Conservation (phyloP, 768 basidiomycete genomes). For the Mycena albidolilacea region DNA sequence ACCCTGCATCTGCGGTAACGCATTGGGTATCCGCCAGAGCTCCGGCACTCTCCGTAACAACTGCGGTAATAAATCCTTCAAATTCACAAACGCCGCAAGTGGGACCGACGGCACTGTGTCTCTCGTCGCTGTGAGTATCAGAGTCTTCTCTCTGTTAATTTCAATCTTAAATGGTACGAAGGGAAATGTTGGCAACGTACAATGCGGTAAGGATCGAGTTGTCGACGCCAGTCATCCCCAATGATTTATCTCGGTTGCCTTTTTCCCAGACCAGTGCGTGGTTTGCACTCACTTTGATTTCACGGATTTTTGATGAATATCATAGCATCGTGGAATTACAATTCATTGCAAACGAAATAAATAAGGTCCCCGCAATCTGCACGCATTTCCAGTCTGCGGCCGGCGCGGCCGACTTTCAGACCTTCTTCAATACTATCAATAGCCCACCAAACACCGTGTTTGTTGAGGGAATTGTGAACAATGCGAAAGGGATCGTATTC, state of each 20-base stretch:
- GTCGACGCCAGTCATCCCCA: too few species aligned
- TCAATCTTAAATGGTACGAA: not conserved
- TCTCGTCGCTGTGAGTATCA: constrained; percentile 14
- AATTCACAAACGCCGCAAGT: constrained; percentile 18
- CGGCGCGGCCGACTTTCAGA: not conserved
- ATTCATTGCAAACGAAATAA: constrained; percentile 11
- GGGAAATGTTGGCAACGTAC: constrained; percentile 14
- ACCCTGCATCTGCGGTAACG: constrained; percentile 20
- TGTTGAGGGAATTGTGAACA: constrained; percentile 25
- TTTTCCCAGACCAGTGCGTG: constrained; percentile 3
- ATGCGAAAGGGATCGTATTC: constrained; percentile 25
- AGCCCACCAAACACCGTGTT: constrained; percentile 5
- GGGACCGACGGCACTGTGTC: constrained; percentile 22
- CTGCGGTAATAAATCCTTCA: constrained; percentile 20
- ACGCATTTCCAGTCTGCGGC: not conserved
- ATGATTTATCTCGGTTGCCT: not conserved
- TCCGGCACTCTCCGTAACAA: not conserved
- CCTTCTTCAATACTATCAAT: constrained; percentile 25
- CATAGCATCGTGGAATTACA: constrained; percentile 8
- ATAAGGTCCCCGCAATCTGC: constrained; percentile 1
- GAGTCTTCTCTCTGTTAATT: not conserved
- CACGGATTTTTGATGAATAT: not conserved
- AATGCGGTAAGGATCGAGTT: constrained; percentile 16
- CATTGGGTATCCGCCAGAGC: constrained; percentile 8
- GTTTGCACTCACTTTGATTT: not conserved